These are phyloP conservation scores for Neofusicoccum laricinum DNA, from an alignment of 2,329 filamentous ascomycete species.

Conservation along the genomic window DNA sequence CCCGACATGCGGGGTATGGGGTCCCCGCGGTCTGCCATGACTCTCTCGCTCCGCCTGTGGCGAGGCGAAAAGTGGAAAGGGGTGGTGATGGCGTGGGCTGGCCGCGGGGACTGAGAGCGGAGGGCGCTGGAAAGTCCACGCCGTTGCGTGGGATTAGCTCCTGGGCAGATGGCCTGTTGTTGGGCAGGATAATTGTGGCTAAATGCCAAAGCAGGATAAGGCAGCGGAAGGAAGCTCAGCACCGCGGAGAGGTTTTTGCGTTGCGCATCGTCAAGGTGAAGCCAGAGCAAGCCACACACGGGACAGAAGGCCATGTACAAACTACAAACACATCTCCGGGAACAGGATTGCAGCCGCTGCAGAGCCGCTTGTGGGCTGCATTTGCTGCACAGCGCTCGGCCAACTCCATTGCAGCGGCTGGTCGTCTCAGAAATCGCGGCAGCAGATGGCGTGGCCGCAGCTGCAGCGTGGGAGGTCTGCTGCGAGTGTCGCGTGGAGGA, in stretches of 20 bases:
- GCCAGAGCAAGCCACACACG: neutral
- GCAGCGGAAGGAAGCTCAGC: neutral
- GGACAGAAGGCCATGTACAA: neutral
- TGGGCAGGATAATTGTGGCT: neutral
- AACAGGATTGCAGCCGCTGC: no score
- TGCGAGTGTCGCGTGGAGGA: neutral
- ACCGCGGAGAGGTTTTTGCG: neutral
- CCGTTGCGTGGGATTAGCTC: neutral
- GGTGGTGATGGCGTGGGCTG: neutral
- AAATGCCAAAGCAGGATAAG: neutral
- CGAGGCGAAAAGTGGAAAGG: neutral
- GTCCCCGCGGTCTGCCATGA: neutral
- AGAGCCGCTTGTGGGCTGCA: no score
- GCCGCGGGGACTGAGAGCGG: neutral
- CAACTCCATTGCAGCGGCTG: no score
- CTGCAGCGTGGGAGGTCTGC: neutral
- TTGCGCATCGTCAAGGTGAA: neutral
- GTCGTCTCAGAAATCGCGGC: no score
- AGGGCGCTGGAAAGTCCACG: neutral
- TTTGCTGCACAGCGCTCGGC: neutral
- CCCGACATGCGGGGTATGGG: slow-evolving; percentile 4
- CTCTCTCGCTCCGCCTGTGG: neutral
- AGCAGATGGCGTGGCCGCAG: neutral
- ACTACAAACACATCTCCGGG: no score
- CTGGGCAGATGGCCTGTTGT: neutral